These are phyloP conservation scores for Kwoniella sp. DNA, from an alignment of 768 basidiomycete species.

Conservation along the genomic window DNA sequence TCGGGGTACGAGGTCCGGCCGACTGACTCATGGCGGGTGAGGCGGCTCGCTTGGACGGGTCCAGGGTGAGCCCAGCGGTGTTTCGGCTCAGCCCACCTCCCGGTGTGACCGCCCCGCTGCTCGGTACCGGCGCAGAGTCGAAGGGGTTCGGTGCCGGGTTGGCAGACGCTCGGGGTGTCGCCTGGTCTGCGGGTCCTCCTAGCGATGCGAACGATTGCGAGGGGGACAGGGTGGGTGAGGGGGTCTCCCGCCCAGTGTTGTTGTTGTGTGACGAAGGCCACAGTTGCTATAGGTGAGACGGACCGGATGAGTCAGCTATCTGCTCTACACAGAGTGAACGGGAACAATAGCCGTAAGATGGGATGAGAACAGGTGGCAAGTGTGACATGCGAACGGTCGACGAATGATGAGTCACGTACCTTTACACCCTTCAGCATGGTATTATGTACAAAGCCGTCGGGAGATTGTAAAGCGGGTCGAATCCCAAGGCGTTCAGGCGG, in stretches of 20 bases:
- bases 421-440: constrained; percentile 46
- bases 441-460: too few species aligned
- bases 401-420: constrained; percentile 18
- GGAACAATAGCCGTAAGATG: not conserved
- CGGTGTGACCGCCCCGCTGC: constrained; percentile 1
- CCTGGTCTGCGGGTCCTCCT: constrained; percentile 44
- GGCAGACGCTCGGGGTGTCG: constrained; percentile 43
- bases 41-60: constrained; percentile 20
- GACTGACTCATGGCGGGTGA: constrained; percentile 15
- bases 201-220: constrained; percentile 37
- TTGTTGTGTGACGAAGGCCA: constrained; percentile 27
- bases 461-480: too few species aligned
- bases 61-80: constrained; percentile 29
- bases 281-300: constrained; percentile 19
- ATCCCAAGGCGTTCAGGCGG: too few species aligned
- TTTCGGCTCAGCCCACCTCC: constrained; percentile 14
- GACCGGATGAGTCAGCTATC: not conserved
- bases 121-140: constrained; percentile 20
- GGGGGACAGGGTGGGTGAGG: constrained; percentile 38
- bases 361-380: not conserved
- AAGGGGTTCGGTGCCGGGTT: constrained; percentile 36
- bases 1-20: constrained; percentile 41
- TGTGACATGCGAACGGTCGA: too few species aligned
- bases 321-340: not conserved
- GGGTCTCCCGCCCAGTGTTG: constrained; percentile 16